Evolutionary conservation across 805 yeast genomes (phyloP).

Genomic region (Candida odintsovae): DNA sequence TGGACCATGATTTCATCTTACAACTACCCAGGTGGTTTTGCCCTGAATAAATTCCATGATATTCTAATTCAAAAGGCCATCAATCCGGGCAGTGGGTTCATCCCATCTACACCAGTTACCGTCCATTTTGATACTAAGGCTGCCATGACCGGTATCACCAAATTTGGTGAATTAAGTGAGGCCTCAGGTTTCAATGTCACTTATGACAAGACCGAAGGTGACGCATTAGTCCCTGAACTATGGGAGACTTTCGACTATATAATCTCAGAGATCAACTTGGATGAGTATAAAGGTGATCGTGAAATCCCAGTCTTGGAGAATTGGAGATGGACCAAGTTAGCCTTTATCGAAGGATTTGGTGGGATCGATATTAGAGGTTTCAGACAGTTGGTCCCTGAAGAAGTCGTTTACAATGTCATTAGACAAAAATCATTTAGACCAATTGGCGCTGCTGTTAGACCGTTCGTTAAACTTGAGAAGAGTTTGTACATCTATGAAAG

Average conservation of each 20-base stretch:
- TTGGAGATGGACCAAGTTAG: conserved; percentile 39
- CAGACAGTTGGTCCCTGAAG: conserved; percentile 6
- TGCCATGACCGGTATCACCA: conserved; percentile 83
- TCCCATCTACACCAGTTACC: conserved; percentile 18
- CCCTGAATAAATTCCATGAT: conserved; percentile 49
- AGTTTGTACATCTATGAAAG: conserved; percentile 14
- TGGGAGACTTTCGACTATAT: conserved; percentile 49
- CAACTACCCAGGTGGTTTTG: conserved; percentile 90
- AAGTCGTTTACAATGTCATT: conserved; percentile 2
- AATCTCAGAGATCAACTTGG: conserved; percentile 32
- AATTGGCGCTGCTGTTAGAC: conserved; percentile 7
- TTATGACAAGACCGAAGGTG: conserved; percentile 76
- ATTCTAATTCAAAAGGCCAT: conserved; percentile 18
- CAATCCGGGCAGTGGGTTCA: conserved; percentile 6
- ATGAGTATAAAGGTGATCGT: conserved; percentile 2
- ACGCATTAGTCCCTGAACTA: conserved; percentile 26
- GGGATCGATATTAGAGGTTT: conserved; percentile 30
- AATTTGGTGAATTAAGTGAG: conserved; percentile 57
- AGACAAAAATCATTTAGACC: conserved; percentile 11
- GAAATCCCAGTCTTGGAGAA: conserved; percentile 20
- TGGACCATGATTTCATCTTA: conserved; percentile 59
- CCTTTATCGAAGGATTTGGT: conserved; percentile 32
- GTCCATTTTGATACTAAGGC: conserved; percentile 77
- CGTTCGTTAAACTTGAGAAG: conserved; percentile 8
- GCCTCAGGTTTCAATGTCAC: conserved; percentile 23